Percentiles rank a stretch among this genome's conserved stretches.
Conservation (phyloP, 257 asterid species). For the Solanum commersonii region DNA sequence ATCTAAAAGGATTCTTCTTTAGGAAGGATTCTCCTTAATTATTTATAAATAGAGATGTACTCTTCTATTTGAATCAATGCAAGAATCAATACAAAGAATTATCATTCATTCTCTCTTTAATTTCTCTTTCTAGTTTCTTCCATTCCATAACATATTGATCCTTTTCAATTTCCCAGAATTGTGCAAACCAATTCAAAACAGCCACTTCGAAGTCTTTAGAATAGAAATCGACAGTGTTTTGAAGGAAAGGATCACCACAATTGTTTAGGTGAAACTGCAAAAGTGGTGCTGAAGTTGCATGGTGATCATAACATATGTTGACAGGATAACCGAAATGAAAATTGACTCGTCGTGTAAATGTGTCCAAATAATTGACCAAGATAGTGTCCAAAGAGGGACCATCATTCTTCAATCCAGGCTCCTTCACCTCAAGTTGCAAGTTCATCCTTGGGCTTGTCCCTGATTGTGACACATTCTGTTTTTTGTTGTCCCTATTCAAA, state of each 20-base stretch:
- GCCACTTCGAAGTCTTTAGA: conserved; percentile 10
- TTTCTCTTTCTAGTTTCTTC: no score
- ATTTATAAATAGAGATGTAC: no score
- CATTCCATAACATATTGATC: not conserved
- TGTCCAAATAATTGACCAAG: not conserved
- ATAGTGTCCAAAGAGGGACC: not conserved
- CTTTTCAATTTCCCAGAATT: conserved; percentile 2
- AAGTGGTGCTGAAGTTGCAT: not conserved
- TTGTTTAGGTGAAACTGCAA: conserved; percentile 1
- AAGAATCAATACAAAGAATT: no score
- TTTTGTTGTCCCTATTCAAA: not conserved
- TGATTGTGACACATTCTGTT: not conserved
- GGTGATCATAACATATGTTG: not conserved
- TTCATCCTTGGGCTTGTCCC: not conserved
- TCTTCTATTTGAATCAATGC: no score
- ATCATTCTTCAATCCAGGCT: not conserved
- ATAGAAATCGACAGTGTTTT: not conserved
- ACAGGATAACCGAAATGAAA: not conserved
- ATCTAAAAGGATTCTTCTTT: no score
- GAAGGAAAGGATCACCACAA: not conserved
- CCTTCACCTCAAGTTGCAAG: not conserved
- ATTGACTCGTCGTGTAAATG: not conserved
- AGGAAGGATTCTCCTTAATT: no score
- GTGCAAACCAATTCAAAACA: conserved; percentile 10
- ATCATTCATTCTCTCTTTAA: no score